Evolutionary conservation across 2,329 filamentous ascomycete genomes (phyloP).

Genomic region (Phialophora chinensis): DNA sequence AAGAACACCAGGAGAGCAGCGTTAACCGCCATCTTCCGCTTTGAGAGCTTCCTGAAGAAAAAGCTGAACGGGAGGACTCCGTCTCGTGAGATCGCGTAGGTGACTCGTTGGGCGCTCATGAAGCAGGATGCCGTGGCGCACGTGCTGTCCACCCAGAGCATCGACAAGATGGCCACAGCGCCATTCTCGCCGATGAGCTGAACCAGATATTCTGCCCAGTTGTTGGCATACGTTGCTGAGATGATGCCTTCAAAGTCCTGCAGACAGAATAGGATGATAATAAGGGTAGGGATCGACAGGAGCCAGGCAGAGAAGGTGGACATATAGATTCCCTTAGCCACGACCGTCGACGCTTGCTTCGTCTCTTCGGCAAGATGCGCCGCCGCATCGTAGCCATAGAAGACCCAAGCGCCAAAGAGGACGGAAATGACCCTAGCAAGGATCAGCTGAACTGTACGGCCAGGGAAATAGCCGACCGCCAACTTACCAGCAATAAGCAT

Average conservation of each 20-base stretch:
- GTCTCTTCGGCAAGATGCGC: conserved; percentile 51
- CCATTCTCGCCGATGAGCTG: conserved; percentile 47
- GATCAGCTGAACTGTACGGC: background rate
- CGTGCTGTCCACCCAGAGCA: conserved; percentile 49
- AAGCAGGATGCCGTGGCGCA: conserved; percentile 48
- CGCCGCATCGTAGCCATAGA: conserved; percentile 41
- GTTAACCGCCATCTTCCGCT: conserved; percentile 46
- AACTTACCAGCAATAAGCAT: conserved; percentile 46
- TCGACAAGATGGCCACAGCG: conserved; percentile 45
- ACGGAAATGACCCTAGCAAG: conserved; percentile 42
- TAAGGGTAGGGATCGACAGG: conserved; percentile 48
- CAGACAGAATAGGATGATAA: conserved; percentile 51
- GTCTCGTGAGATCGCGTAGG: conserved; percentile 50
- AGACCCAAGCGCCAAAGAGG: conserved; percentile 48
- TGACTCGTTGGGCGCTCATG: conserved; percentile 50
- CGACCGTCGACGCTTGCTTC: conserved; percentile 45
- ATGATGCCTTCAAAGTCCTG: conserved; percentile 51
- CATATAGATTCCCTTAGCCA: conserved; percentile 51
- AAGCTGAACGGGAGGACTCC: conserved; percentile 48
- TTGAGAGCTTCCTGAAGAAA: conserved; percentile 45
- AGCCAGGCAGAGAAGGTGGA: conserved; percentile 47
- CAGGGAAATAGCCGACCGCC: background rate
- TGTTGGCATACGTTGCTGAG: conserved; percentile 46
- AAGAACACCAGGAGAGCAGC: conserved; percentile 45
- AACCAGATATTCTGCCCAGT: conserved; percentile 50